Base-by-base conservation (phyloP, 352 stramenopile species). In the Phytophthora boehmeriae region DNA sequence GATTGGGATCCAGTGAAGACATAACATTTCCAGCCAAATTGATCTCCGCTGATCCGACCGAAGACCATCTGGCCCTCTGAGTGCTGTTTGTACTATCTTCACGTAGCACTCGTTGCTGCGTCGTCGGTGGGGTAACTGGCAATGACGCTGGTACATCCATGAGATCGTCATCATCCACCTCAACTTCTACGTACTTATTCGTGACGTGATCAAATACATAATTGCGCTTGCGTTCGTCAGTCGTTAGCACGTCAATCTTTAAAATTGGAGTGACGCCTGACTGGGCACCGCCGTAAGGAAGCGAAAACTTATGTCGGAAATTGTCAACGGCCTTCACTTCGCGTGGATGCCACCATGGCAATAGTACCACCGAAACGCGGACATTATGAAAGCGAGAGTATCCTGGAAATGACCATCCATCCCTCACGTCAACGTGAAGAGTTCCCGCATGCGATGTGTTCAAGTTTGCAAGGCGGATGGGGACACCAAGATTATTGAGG, bases 321-420 rank as follows among this genome's bases (percentile, higher is more conserved):
- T 84, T 93, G 32, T 91, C 85, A 17, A 96, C 69, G 0, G 67
- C 64, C 53, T 89, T 59, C 8, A 78, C 75, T 64, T 95, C 86
- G 8, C 83, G 85, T 8, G 88, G 87, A 52, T 91, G 73, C 86
- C 88, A 95, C 88, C 88, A 96, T 17, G 88, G 88, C 16, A 96
- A 59, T 10, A 96, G 45, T n/a, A 93, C 74, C 4, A 95, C 86
- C 17, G 92, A 80, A 9, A 96, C 78, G 4, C 83, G 75, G 14
- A 94, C 86, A 44, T 96, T 90, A 28, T 96, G 88, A 32, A 95
- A 96, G 14, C 88, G 81, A 17, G 78, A 81, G 61, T 95, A 96
- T 0, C 71, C 74, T 2, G 88, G 88, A 42, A 85, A 93, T 14
- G 75, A 93, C 88, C 88, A 96, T 10, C 88, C 88, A 55, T 96